These are phyloP conservation scores for Claviceps digitariae DNA, from an alignment of 2,329 filamentous ascomycete genomes.

Conservation along the genomic window DNA sequence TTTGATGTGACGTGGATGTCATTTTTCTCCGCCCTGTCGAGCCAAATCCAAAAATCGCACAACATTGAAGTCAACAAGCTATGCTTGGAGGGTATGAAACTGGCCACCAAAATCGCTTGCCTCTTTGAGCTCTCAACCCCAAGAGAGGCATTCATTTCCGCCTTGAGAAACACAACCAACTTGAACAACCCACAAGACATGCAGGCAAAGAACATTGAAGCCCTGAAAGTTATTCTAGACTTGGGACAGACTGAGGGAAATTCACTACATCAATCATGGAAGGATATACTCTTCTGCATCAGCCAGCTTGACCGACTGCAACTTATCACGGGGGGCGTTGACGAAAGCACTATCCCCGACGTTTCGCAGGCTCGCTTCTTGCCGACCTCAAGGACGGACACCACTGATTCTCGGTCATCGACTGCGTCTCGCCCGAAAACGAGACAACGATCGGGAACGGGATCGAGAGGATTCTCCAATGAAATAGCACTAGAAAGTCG, in stretches of 20 bases:
- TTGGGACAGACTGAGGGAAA: constrained; percentile 90
- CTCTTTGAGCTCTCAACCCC: constrained; percentile 89
- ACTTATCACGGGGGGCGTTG: constrained; percentile 85
- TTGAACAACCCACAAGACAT: constrained; percentile 93
- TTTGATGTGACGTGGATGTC: constrained; percentile 99
- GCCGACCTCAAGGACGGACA: constrained; percentile 40
- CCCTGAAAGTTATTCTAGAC: constrained; percentile 80
- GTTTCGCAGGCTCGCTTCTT: constrained; percentile 71
- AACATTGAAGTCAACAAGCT: constrained; percentile 85
- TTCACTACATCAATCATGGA: constrained; percentile 78
- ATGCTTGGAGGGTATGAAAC: constrained; percentile 89
- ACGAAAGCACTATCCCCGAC: constrained; percentile 84
- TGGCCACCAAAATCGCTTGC: constrained; percentile 87
- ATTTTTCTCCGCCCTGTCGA: constrained; percentile 86
- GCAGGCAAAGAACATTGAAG: constrained; percentile 91
- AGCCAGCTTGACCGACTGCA: constrained; percentile 93
- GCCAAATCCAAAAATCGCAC: constrained; percentile 83
- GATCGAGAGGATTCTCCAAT: constrained; percentile 51
- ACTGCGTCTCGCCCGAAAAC: constrained; percentile 40
- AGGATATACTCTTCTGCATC: constrained; percentile 87
- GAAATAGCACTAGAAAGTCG: constrained; percentile 87
- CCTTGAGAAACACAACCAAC: constrained; percentile 85
- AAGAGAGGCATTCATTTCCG: constrained; percentile 85
- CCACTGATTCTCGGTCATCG: constrained; percentile 49
- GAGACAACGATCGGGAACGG: constrained; percentile 39